A percentile compares a stretch with the other conserved stretches of the same genome.
Evolutionary conservation across 371 early-diverging fungal genomes (phyloP).

Genomic region (Antonospora locustae): DNA sequence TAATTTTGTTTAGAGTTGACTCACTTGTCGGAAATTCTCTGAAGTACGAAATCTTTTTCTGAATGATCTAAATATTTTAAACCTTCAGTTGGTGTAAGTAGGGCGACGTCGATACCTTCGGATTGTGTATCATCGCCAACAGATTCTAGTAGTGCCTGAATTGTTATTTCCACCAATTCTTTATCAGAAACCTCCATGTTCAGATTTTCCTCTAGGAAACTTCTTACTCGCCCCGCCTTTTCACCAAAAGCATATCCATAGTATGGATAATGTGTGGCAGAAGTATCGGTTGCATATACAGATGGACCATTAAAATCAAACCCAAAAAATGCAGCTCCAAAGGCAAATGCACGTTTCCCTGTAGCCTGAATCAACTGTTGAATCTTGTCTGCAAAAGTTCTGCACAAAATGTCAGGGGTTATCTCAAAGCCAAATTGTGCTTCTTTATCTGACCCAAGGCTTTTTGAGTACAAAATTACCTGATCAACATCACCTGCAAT

Average conservation of each 20-base stretch:
- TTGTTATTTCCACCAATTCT: conserved; percentile 35
- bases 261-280: conserved; percentile 45
- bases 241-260: conserved; percentile 49
- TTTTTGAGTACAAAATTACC: conserved; percentile 23
- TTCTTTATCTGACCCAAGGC: conserved; percentile 19
- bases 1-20: not conserved
- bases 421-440: conserved; percentile 44
- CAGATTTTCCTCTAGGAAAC: conserved; percentile 52
- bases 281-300: conserved; percentile 51
- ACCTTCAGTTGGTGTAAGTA: conserved; percentile 16
- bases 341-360: conserved; percentile 36
- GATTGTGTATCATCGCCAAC: conserved; percentile 48
- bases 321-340: conserved; percentile 47
- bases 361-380: conserved; percentile 47
- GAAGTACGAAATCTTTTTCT: conserved; percentile 47
- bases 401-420: conserved; percentile 50
- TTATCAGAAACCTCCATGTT: conserved; percentile 9
- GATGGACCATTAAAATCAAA: conserved; percentile 39
- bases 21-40: conserved; percentile 50
- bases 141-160: conserved; percentile 44
- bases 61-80: conserved; percentile 25
- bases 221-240: conserved; percentile 46
- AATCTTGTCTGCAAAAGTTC: conserved; percentile 44
- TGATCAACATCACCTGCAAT: conserved; percentile 41
- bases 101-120: conserved; percentile 46